Conservation (phyloP, 2,329 filamentous ascomycete genomes). For the Botrytis byssoidea region DNA sequence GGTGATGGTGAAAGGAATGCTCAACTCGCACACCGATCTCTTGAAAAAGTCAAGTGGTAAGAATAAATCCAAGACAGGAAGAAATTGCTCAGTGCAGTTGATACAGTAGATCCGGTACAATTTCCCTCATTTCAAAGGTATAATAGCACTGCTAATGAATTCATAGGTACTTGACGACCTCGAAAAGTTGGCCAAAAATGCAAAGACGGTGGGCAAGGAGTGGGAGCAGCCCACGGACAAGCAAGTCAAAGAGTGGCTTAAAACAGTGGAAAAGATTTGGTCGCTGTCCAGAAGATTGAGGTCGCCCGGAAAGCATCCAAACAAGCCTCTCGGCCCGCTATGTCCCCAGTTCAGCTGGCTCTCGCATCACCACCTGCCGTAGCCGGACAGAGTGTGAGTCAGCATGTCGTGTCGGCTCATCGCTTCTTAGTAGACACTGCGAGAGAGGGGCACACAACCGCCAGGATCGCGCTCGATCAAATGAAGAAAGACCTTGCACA, state of each 20-base stretch:
- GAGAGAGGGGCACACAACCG: neutral
- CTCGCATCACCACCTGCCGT: neutral
- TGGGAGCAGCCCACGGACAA: neutral
- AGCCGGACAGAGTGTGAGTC: neutral
- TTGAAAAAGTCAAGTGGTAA: neutral
- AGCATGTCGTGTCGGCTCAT: neutral
- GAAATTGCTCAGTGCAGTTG: neutral
- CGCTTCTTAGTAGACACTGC: neutral
- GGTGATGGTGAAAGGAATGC: neutral
- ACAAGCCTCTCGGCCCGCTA: neutral
- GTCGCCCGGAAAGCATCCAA: neutral
- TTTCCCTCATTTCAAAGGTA: accelerated
- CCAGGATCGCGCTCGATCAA: neutral
- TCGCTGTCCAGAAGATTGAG: neutral
- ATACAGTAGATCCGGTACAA: neutral
- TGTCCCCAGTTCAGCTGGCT: neutral
- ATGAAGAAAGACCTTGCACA: neutral
- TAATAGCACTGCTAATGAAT: neutral
- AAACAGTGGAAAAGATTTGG: neutral
- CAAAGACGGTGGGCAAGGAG: neutral
- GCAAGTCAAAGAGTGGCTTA: neutral
- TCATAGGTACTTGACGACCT: neutral
- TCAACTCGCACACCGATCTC: neutral
- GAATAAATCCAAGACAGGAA: neutral
- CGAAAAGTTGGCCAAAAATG: neutral